Percentiles rank a stretch among this genome's conserved stretches.
Conservation (phyloP, 2,329 filamentous ascomycete genomes). For the Neonectria ditissima region DNA sequence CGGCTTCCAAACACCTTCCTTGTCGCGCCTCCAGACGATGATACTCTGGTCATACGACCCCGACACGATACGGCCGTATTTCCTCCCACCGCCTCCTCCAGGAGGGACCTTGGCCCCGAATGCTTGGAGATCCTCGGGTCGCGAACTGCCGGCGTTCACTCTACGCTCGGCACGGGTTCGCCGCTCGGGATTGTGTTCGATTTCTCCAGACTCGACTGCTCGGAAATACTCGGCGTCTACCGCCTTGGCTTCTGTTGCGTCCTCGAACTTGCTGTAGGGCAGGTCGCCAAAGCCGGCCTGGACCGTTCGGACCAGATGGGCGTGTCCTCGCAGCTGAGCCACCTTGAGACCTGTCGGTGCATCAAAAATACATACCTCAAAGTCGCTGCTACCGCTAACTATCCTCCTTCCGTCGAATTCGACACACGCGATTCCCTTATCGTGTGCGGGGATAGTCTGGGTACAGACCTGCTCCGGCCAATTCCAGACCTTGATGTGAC, state of each 20-base stretch:
- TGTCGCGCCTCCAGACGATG: conserved; percentile 92
- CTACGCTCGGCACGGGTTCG: conserved; percentile 54
- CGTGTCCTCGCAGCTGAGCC: conserved; percentile 85
- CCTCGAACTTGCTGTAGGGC: conserved; percentile 81
- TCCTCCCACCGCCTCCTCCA: conserved; percentile 89
- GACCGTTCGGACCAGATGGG: conserved; percentile 88
- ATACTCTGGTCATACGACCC: conserved; percentile 97
- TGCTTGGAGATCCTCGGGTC: conserved; percentile 80
- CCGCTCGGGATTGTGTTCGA: conserved; percentile 52
- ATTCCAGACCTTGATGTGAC: conserved; percentile 95
- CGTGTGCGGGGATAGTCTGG: conserved; percentile 85
- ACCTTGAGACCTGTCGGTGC: conserved; percentile 87
- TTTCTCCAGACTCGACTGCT: conserved; percentile 64
- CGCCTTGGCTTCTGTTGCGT: conserved; percentile 77
- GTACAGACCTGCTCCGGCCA: conserved; percentile 82
- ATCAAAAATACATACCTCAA: conserved; percentile 96
- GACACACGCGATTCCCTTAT: conserved; percentile 96
- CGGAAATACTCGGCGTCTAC: conserved; percentile 80
- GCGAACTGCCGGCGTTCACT: conserved; percentile 78
- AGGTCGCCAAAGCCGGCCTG: conserved; percentile 95
- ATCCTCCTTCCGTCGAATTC: conserved; percentile 95
- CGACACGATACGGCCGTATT: conserved; percentile 94
- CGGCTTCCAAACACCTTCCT: conserved; percentile 85
- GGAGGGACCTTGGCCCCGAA: conserved; percentile 90
- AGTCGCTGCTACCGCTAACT: conserved; percentile 95